These are phyloP conservation scores for Sporothrix inflata DNA, from an alignment of 2,329 filamentous ascomycete genomes.

Conservation along the genomic window DNA sequence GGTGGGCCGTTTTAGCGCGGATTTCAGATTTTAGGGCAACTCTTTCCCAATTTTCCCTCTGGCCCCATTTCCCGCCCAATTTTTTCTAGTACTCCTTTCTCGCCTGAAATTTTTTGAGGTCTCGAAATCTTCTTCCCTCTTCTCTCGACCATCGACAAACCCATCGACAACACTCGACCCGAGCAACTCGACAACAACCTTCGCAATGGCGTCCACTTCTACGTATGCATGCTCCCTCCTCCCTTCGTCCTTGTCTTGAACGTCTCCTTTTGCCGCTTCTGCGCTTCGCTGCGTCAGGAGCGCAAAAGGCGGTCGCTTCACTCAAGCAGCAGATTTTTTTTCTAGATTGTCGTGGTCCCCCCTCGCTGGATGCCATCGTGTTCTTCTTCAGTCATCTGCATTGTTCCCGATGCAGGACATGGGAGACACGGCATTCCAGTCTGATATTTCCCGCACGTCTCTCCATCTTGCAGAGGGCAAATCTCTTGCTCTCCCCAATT, in stretches of 20 bases:
- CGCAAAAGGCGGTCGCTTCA: slow-evolving; percentile 3
- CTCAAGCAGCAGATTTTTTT: slow-evolving; percentile 40
- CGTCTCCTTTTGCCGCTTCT: not conserved
- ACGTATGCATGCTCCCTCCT: slow-evolving; percentile 32
- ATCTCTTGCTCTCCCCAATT: slow-evolving; percentile 47
- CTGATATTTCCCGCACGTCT: slow-evolving; percentile 73
- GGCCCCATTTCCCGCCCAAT: slow-evolving; percentile 7
- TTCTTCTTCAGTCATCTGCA: not conserved
- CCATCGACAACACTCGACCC: slow-evolving; percentile 16
- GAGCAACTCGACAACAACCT: slow-evolving; percentile 22
- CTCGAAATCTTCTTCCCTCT: slow-evolving; percentile 16
- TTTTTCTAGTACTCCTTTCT: slow-evolving; percentile 2
- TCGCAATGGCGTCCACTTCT: slow-evolving; percentile 31
- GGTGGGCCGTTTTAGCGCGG: not conserved
- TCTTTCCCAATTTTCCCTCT: slow-evolving; percentile 12
- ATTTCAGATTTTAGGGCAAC: not conserved
- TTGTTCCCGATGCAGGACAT: not conserved
- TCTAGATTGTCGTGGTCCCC: slow-evolving; percentile 82
- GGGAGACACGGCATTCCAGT: slow-evolving; percentile 59
- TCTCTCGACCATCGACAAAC: slow-evolving; percentile 23
- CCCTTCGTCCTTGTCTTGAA: slow-evolving; percentile 15
- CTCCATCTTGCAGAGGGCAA: slow-evolving; percentile 56
- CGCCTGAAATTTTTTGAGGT: slow-evolving; percentile 17
- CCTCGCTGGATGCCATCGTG: slow-evolving; percentile 61
- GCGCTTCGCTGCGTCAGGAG: not conserved